A percentile compares a stretch with the other conserved stretches of the same genome.
Conservation (phyloP, 2,329 filamentous ascomycete genomes). For the Fusarium begoniae region DNA sequence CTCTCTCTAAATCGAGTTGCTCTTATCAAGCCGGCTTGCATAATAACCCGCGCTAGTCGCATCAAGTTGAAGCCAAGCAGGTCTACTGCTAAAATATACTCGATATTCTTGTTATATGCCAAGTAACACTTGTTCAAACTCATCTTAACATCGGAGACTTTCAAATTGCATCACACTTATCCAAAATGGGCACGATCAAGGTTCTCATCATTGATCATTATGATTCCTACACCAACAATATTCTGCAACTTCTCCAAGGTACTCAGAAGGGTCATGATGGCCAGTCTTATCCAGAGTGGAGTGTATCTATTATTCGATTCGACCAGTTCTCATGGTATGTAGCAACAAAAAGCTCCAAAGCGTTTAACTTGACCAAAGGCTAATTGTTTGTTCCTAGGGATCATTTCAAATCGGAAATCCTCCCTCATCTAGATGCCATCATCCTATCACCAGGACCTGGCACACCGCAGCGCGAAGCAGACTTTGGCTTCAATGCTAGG, state of each 20-base stretch:
- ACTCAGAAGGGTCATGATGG: not conserved
- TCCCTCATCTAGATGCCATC: not conserved
- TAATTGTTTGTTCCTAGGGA: not conserved
- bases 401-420: not conserved
- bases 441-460: not conserved
- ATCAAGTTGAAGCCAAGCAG: not conserved
- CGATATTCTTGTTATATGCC: not conserved
- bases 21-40: not conserved
- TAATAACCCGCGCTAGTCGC: not conserved
- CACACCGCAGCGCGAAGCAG: not conserved
- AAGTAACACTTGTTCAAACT: not conserved
- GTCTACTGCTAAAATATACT: not conserved
- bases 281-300: not conserved
- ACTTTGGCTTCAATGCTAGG: not conserved
- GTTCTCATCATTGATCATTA: not conserved
- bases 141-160: not conserved
- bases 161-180: not conserved
- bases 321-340: not conserved
- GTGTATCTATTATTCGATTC: not conserved
- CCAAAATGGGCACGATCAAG: not conserved
- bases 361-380: not conserved
- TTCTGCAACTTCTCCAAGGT: not conserved
- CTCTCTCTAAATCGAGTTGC: not conserved
- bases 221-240: not conserved
- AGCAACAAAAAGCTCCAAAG: too few species aligned